A percentile compares a stretch with the other conserved stretches of the same genome.
phyloP scores from a whole-genome alignment of 2,329 filamentous ascomycete species.

The Fusarium sp. region DNA sequence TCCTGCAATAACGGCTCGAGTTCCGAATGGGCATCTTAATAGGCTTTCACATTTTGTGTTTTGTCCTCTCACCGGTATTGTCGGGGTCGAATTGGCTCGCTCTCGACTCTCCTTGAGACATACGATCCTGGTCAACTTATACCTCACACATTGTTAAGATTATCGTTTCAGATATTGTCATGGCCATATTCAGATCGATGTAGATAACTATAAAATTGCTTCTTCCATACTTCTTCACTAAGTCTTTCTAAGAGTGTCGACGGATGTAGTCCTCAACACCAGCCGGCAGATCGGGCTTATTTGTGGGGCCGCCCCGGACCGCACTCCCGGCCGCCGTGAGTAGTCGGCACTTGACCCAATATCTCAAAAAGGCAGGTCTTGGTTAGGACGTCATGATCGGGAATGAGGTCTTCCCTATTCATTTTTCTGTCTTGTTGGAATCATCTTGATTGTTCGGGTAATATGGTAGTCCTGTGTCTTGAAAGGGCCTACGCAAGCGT shows the following conservation, averaged over 20 bases:
- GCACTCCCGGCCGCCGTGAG: conserved; percentile 18
- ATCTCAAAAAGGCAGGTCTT: conserved; percentile 24
- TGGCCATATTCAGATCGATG: no score
- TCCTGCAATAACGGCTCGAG: neutral
- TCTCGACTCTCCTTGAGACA: neutral
- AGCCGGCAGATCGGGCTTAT: conserved; percentile 4
- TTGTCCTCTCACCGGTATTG: neutral
- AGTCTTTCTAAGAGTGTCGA: neutral
- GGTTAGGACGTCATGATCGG: neutral
- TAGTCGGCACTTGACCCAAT: conserved; percentile 9
- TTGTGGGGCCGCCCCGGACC: conserved; percentile 23
- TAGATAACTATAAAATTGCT: neutral
- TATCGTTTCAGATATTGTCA: neutral
- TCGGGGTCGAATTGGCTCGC: neutral
- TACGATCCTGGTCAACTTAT: neutral
- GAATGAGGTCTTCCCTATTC: no score
- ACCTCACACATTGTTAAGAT: neutral
- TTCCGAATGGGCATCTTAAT: neutral
- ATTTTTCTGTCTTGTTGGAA: neutral
- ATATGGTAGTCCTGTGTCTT: neutral
- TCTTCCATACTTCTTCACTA: neutral
- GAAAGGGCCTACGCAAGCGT: neutral
- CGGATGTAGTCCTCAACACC: neutral
- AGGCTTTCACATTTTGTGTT: neutral
- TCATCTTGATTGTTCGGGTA: neutral